Conservation (phyloP, 768 basidiomycete genomes). For the Plicaturopsis crispa region DNA sequence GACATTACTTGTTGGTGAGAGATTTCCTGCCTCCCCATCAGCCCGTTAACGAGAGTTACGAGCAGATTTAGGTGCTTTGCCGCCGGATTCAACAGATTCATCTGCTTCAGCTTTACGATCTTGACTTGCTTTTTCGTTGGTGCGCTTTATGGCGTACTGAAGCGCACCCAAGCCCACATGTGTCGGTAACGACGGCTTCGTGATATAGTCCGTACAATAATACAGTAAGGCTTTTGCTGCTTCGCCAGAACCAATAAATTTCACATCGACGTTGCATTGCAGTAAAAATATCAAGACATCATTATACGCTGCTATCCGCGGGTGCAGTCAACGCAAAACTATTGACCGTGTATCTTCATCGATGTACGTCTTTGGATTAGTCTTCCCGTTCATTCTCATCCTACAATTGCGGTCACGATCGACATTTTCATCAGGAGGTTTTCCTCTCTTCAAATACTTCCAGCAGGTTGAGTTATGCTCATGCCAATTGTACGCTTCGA, state of each 20-base stretch:
- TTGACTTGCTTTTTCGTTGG: background rate
- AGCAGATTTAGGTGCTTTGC: background rate
- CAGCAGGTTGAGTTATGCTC: conserved; percentile 6
- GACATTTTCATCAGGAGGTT: too few species aligned
- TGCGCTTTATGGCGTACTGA: background rate
- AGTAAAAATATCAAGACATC: conserved; percentile 4
- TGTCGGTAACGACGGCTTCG: conserved; percentile 14
- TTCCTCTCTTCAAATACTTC: conserved; percentile 8
- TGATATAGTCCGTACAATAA: conserved; percentile 26
- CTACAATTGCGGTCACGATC: background rate
- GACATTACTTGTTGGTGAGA: conserved; percentile 11
- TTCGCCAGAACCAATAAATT: conserved; percentile 19
- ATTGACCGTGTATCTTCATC: background rate
- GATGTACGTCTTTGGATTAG: background rate
- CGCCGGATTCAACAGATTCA: background rate
- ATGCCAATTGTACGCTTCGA: conserved; percentile 8
- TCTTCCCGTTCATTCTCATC: background rate
- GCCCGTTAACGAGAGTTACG: conserved; percentile 1
- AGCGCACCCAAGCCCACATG: conserved; percentile 10
- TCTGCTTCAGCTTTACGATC: background rate
- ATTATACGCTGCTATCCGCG: background rate
- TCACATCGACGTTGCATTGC: conserved; percentile 16
- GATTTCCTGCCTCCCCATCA: conserved; percentile 11
- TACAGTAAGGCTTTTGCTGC: conserved; percentile 20
- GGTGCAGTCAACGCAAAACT: background rate